These are phyloP conservation scores for Theobroma cacao DNA, from an alignment of 345 rosid species.

Conservation along the genomic window DNA sequence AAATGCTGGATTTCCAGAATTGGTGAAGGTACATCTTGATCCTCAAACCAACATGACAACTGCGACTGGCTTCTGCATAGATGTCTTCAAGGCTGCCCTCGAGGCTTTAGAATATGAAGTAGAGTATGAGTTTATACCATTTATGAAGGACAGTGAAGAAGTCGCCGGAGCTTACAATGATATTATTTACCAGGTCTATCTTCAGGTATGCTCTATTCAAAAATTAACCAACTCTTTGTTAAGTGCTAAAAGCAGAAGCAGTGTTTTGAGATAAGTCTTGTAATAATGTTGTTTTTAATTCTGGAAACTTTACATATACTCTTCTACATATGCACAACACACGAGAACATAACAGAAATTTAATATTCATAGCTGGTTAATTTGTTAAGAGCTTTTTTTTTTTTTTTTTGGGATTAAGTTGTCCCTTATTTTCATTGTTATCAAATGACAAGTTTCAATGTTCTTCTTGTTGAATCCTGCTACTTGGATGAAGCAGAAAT, in stretches of 20 bases:
- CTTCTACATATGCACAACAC: no score
- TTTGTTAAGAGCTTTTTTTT: no score
- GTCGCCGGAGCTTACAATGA: slow-evolving; percentile 21
- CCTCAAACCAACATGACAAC: background rate
- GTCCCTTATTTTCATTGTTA: background rate
- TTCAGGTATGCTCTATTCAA: slow-evolving; percentile 15
- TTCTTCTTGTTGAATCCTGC: no score
- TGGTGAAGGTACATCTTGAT: slow-evolving; percentile 17
- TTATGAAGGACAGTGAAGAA: background rate
- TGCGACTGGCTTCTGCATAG: slow-evolving; percentile 34
- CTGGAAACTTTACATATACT: no score
- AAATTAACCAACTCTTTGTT: no score
- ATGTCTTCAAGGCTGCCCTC: slow-evolving; percentile 33
- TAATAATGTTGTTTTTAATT: no score
- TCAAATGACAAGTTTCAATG: slow-evolving; percentile 2
- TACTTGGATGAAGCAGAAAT: slow-evolving; percentile 10
- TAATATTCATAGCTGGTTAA: no score
- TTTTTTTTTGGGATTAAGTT: background rate
- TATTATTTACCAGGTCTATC: slow-evolving; percentile 29
- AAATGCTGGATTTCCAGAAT: slow-evolving; percentile 23
- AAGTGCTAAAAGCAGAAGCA: no score
- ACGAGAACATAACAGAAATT: no score
- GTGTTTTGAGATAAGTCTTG: no score
- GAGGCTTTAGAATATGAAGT: slow-evolving; percentile 21
- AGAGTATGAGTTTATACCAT: slow-evolving; percentile 24